These are phyloP conservation scores for Blastobotrys persicus DNA, from an alignment of 1,139 yeast genomes.

Conservation along the genomic window DNA sequence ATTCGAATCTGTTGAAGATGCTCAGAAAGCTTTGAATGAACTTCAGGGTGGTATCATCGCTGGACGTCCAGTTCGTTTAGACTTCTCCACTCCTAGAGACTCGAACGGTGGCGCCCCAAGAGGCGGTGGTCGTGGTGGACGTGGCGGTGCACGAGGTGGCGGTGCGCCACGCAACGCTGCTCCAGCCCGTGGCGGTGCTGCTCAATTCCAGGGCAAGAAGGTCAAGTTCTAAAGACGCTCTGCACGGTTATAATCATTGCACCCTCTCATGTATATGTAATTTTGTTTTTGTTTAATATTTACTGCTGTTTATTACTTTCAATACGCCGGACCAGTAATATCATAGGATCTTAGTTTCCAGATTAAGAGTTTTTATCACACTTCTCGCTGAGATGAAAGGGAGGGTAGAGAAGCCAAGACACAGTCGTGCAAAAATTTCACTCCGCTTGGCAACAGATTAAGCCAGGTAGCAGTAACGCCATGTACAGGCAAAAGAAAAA, in stretches of 20 bases:
- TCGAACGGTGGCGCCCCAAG: constrained; percentile 45
- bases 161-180: constrained; percentile 33
- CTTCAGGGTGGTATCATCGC: constrained; percentile 85
- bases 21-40: constrained; percentile 83
- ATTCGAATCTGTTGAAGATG: constrained; percentile 81
- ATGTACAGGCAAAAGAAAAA: no score
- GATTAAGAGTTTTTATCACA: no score
- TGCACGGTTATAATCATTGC: neutral
- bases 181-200: constrained; percentile 27
- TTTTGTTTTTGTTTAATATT: neutral
- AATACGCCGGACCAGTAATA: neutral
- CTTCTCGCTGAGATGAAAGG: no score
- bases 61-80: constrained; percentile 93
- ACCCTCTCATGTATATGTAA: neutral
- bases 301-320: neutral
- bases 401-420: no score
- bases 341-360: no score
- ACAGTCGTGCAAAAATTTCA: no score
- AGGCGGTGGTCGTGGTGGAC: constrained; percentile 41
- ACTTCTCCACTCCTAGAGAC: constrained; percentile 89
- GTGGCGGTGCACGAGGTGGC: constrained; percentile 37
- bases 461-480: no score
- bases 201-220: constrained; percentile 40
- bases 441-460: no score
- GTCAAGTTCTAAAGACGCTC: constrained; percentile 34